These are phyloP conservation scores for Mesotaenium endlicherianum DNA, from an alignment of 139 green algal species.

Conservation along the genomic window DNA sequence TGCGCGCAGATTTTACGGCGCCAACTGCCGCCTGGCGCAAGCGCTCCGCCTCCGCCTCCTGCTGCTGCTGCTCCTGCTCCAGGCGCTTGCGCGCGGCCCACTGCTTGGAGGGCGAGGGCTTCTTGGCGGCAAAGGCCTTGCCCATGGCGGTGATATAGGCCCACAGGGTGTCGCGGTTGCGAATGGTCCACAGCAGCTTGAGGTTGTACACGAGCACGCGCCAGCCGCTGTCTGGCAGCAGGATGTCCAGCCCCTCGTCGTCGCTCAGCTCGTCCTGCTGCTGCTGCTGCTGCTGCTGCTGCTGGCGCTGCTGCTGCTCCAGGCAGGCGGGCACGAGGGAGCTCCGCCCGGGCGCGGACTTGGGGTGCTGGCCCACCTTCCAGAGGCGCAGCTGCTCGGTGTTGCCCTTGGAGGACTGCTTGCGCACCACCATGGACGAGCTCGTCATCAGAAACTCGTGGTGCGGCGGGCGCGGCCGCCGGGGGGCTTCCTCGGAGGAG, in stretches of 20 bases:
- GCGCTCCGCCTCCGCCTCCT: conserved; percentile 7
- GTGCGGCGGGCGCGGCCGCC: neutral
- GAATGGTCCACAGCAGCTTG: conserved; percentile 36
- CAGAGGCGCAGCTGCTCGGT: conserved; percentile 5
- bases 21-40: too few species aligned
- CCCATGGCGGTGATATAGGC: conserved; percentile 20
- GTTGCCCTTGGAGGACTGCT: conserved; percentile 24
- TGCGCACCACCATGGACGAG: neutral
- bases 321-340: neutral
- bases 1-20: too few species aligned
- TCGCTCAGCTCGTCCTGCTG: neutral
- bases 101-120: conserved; percentile 41
- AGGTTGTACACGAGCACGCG: conserved; percentile 15
- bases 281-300: neutral
- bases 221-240: conserved; percentile 42
- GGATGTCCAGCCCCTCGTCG: neutral
- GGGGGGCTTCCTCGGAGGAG: neutral
- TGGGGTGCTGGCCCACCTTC: neutral
- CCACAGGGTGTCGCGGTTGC: conserved; percentile 39
- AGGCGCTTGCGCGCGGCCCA: conserved; percentile 5
- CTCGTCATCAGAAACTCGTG: conserved; percentile 10
- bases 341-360: neutral
- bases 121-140: neutral
- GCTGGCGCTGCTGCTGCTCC: neutral
- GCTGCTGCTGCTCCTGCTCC: conserved; percentile 22